Evolutionary conservation across 148 eudicot species (phyloP), one percentile per base, ranked within the genome.

Genomic region (Salicornia ramosissima): DNA sequence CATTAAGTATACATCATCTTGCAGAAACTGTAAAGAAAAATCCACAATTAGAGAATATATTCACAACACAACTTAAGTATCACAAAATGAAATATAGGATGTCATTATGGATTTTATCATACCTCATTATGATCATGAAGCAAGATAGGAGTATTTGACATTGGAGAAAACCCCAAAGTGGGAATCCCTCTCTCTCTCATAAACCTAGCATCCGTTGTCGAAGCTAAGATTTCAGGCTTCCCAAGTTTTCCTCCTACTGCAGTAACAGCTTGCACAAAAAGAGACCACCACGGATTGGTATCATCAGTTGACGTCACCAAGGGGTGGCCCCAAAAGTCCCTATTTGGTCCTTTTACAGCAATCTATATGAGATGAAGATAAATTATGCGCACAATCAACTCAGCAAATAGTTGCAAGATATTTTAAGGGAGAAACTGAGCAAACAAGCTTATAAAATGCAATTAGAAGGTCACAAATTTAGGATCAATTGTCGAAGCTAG

Each of bases 71-170:
- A 25, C 9, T 28, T 8, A 25, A 40, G 4, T 16, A 9, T 21
- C 36, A 59, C 21, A 51, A 5, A 14, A 60, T 22, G 34, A 15
- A 40, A 61, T 29, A 29, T 43, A 52, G 50, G 16, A 46, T 51
- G n/a, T 24, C 6, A 61, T 24, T 10, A 55, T 11, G 31, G 6
- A 39, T 64, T 40, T 40, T 22, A 50, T 59, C 67, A 43, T 19
- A 92, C 96, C 96, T 94, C 97, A 76, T 94, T 86, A 78, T 94
- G 99, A 49, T 88, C 99, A 73, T 90, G 99, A 62, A 88, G 93
- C 80, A 94, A 79, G 52, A 94, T 87, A 15, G 97, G 99, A 61
- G 99, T 94, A 65, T 89, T 87, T 77, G 71, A 79, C 97, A 94
- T 94, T 10, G 99, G 99, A 53, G 97, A 94, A 78, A 94, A 94